These are phyloP conservation scores for Paraphaeosphaeria sporulosa DNA, from an alignment of 2,329 filamentous ascomycete genomes.

Conservation along the genomic window DNA sequence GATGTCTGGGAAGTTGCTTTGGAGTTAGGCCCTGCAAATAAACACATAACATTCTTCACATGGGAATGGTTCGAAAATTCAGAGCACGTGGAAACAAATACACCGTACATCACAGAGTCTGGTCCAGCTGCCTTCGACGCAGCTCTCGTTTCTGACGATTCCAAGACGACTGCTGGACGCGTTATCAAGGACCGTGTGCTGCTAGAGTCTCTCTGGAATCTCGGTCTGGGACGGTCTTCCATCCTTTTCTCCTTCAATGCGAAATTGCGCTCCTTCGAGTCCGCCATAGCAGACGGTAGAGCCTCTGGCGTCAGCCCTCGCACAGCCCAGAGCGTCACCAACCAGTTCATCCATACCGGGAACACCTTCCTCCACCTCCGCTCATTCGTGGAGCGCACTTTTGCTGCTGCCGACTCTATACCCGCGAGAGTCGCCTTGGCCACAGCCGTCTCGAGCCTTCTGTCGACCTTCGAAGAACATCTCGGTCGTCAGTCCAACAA, in stretches of 20 bases:
- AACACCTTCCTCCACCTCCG: constrained; percentile 45
- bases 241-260: constrained; percentile 72
- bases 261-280: constrained; percentile 61
- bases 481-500: constrained; percentile 38
- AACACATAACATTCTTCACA: constrained; percentile 60
- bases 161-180: constrained; percentile 48
- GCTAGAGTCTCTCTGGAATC: constrained; percentile 65
- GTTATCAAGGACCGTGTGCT: constrained; percentile 49
- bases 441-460: constrained; percentile 48
- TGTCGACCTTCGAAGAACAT: constrained; percentile 52
- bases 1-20: constrained; percentile 52
- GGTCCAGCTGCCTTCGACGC: constrained; percentile 72
- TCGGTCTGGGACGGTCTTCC: constrained; percentile 75
- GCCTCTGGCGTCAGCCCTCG: constrained; percentile 60
- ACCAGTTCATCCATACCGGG: constrained; percentile 52
- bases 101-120: constrained; percentile 72
- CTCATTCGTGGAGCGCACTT: constrained; percentile 48
- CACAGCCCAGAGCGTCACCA: constrained; percentile 61
- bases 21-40: constrained; percentile 39
- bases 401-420: constrained; percentile 43
- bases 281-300: constrained; percentile 53
- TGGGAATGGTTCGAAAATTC: constrained; percentile 72
- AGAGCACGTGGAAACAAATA: constrained; percentile 50
- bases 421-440: constrained; percentile 53
- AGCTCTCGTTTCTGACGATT: constrained; percentile 54